Base-by-base conservation (phyloP, 1,139 yeast species). In the Yamadazyma mexicana region DNA sequence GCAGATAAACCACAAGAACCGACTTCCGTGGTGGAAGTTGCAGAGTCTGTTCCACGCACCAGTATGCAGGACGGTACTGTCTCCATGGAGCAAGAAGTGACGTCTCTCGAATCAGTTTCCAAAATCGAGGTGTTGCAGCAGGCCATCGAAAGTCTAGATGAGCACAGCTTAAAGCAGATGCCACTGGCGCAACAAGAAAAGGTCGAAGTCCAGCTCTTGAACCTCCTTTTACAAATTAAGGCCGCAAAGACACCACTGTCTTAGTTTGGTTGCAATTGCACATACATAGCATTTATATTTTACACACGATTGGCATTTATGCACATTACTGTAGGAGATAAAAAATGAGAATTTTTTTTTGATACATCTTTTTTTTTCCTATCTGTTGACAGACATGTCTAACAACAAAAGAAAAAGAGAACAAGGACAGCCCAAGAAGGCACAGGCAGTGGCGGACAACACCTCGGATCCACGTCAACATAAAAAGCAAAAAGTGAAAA, bases 151-250 rank as follows among this genome's bases (percentile, higher is more conserved):
- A 23, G 23, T 15, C 16, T 41, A 18, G 39, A 50, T 1, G 50
- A 52, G 28, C 45, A 50, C 1, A 61, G 55, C 4, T 40, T 65
- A 11, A 42, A 48, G 7, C 17, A 30, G 3, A 38, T 67, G 45
- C 37, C 55, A 12, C 34, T 27, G 3, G 37, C 44, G 4, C 58
- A 64, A 23, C 52, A 46, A 37, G 54, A 52, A 40, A 50, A 56
- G 4, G 46, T 69, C 40, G 74, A 69, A 44, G 59, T 71, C 0
- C 50, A 55, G 26, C 46, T 69, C 40, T 68, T 39, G 8, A 12
- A 35, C 11, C 29, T 39, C 18, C 23, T 39, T 29, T 22, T 39
- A 4, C 22, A 24, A 8, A 32, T 37, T 8, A 34, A 30, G 18
- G 18, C 29, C 17, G 29, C 14, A 4, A 8, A 12, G 29, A 12